Evolutionary conservation across 768 basidiomycete species (phyloP), one percentile per base, ranked within the genome.

Genomic region (Collybiopsis confluens): DNA sequence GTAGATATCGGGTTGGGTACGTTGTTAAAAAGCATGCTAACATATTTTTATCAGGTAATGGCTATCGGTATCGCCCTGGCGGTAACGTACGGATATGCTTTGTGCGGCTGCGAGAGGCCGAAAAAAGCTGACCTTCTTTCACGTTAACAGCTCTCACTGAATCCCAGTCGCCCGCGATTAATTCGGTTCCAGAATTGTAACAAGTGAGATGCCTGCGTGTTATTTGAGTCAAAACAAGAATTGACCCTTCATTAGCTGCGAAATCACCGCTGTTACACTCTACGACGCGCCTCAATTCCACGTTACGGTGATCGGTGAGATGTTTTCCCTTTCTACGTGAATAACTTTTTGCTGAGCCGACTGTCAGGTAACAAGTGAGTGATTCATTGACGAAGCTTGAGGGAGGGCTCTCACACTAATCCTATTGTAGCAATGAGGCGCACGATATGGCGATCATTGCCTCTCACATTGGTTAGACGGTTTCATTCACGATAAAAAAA

Each of bases 141-240:
- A 20, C n/a, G 3, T 10, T 10, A 4, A 2, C 24, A 63, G 62
- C 60, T 63, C 49, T 54, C 57, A 1, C 35, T 61, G 2, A 54
- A 64, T 21, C 61, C 61, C 8, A 54, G 21, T 42, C 61, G 63
- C 2, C 63, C 63, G 5, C 63, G 63, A 20, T 59, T 64, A 49
- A 60, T 64, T 36, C 63, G 63, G 10, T 64, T 64, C 55, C 59
- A 64, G 18, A 52, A 57, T 41, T 62, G 59, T 55, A 64, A 64
- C 55, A 56, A 64, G 61, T 62, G 23, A 20, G 54, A 35, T 11
- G 0, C 2, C 23, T 20, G 28, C 21, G 10, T 6, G 26, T 20
- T 2, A 11, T 33, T 26, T 4, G n/a, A n/a, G n/a, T n/a, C 13
- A 23, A 38, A 7, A 15, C 3, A 15, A 16, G n/a, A 35, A 18